phyloP scores from a whole-genome alignment of 257 asterid genomes.

The Solanum medicagineum region DNA sequence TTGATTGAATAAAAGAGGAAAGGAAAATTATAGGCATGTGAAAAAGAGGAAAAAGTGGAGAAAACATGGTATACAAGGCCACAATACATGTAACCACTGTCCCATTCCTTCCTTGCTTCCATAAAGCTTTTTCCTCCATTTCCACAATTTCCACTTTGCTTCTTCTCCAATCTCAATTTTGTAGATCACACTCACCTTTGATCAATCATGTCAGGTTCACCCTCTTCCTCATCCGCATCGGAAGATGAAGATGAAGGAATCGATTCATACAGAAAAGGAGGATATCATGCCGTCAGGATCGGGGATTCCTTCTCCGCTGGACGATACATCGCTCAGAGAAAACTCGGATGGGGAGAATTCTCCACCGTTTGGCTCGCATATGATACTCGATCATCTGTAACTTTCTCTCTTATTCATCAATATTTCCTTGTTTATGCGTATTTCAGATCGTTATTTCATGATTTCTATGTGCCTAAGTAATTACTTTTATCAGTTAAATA shows the following conservation, averaged over 20 bases:
- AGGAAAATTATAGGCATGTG: neutral
- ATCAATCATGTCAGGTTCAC: slow-evolving; percentile 45
- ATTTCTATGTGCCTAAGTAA: neutral
- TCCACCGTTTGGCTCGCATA: slow-evolving; percentile 98
- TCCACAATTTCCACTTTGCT: neutral
- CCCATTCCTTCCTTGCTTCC: neutral
- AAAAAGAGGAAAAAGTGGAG: slow-evolving; percentile 31
- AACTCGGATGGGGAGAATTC: slow-evolving; percentile 98
- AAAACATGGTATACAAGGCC: slow-evolving; percentile 26
- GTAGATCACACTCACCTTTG: neutral
- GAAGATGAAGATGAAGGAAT: slow-evolving; percentile 85
- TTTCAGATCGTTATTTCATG: neutral
- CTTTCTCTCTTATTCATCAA: neutral
- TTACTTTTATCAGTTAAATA: neutral
- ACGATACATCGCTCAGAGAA: slow-evolving; percentile 84
- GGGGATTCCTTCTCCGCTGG: slow-evolving; percentile 72
- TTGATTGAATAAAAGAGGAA: neutral
- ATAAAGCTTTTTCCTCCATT: neutral
- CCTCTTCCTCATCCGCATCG: slow-evolving; percentile 66
- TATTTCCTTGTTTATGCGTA: neutral
- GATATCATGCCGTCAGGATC: slow-evolving; percentile 79
- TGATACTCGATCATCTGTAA: slow-evolving; percentile 72
- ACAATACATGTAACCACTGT: neutral
- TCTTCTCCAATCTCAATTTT: neutral
- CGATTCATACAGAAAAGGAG: slow-evolving; percentile 74